Conservation (phyloP, 1,284 basidiomycete species). For the Wallemia hederae region DNA sequence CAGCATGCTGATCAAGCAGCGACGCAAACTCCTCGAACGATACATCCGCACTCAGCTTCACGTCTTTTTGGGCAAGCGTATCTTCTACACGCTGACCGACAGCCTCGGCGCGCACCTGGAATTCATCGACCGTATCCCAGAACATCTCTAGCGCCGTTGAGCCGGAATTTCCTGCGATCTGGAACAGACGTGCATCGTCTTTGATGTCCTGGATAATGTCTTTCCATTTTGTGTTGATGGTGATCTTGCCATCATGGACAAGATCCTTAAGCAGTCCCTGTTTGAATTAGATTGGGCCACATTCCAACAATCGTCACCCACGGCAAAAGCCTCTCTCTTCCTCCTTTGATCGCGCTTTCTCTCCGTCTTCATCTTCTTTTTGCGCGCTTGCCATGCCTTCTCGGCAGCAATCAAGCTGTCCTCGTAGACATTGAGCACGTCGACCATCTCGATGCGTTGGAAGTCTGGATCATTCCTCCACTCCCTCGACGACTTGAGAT, state of each 20-base stretch:
- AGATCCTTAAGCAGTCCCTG: conserved; percentile 42
- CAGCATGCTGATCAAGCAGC: conserved; percentile 10
- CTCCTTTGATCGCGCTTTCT: conserved; percentile 54
- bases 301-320: conserved; percentile 17
- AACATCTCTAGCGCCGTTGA: conserved; percentile 84
- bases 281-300: too few species aligned
- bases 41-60: conserved; percentile 27
- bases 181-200: conserved; percentile 49
- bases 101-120: conserved; percentile 55
- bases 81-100: conserved; percentile 35
- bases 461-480: conserved; percentile 46
- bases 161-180: conserved; percentile 65
- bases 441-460: conserved; percentile 49
- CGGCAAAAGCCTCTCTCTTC: conserved; percentile 62
- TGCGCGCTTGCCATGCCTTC: conserved; percentile 58
- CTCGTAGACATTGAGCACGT: conserved; percentile 69
- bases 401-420: conserved; percentile 64
- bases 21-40: conserved; percentile 28
- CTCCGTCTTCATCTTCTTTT: conserved; percentile 44
- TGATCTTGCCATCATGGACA: conserved; percentile 34
- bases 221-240: conserved; percentile 68
- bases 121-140: conserved; percentile 67
- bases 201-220: conserved; percentile 46
- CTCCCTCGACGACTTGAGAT: conserved; percentile 17
- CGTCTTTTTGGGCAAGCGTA: conserved; percentile 25